Evolutionary conservation across 2,329 filamentous ascomycete species (phyloP).

Genomic region (Colletotrichum gigasporum): DNA sequence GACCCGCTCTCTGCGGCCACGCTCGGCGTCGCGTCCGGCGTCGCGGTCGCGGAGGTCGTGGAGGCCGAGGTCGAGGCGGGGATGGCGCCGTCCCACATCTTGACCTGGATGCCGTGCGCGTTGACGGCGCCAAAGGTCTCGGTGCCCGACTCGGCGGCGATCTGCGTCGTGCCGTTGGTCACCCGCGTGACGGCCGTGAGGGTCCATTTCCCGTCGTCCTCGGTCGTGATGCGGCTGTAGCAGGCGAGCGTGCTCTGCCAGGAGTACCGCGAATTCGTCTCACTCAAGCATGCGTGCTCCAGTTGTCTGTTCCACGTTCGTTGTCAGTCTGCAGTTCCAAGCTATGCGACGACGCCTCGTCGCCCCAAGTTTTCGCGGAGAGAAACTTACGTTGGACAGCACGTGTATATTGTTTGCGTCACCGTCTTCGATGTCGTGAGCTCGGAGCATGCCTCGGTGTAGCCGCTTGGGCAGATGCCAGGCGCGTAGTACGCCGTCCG

Average conservation of each 20-base stretch:
- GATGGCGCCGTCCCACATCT: constrained; percentile 3
- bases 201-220: background rate
- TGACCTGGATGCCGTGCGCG: background rate
- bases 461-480: background rate
- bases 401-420: background rate
- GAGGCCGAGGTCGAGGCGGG: background rate
- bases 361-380: background rate
- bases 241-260: background rate
- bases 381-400: background rate
- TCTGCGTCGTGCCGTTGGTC: background rate
- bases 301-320: background rate
- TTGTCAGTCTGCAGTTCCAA: too few relatives aligned
- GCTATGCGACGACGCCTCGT: background rate
- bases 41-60: background rate
- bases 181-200: background rate
- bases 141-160: background rate
- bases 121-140: background rate
- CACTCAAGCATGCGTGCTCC: background rate
- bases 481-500: background rate
- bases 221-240: background rate
- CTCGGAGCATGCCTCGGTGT: background rate
- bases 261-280: background rate
- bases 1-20: background rate
- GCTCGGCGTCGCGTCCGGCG: background rate
- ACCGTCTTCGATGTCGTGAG: background rate